These are phyloP conservation scores for Aspergillus panamensis DNA, from an alignment of 495 filamentous ascomycete species.

Conservation along the genomic window DNA sequence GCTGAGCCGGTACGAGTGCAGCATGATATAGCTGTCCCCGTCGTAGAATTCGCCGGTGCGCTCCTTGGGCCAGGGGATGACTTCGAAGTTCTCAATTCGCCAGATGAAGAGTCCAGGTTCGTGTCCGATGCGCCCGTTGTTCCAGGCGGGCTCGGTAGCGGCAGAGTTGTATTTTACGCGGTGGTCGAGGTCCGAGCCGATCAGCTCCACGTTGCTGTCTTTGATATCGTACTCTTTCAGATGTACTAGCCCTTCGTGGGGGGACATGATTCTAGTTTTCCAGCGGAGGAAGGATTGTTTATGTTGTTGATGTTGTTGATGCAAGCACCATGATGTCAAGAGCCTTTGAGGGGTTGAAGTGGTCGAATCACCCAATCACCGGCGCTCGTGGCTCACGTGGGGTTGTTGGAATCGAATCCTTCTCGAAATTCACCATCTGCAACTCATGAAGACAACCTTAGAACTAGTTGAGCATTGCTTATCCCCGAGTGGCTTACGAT, in stretches of 20 bases:
- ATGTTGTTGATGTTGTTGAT: too few relatives aligned
- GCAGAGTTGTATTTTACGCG: constrained; percentile 61
- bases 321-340: too few relatives aligned
- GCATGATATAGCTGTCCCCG: constrained; percentile 60
- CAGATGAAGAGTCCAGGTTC: constrained; percentile 52
- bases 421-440: too few relatives aligned
- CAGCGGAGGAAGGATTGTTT: too few relatives aligned
- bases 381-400: too few relatives aligned
- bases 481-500: too few relatives aligned
- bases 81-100: constrained; percentile 61
- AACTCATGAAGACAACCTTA: too few relatives aligned
- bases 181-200: constrained; percentile 58
- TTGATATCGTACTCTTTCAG: constrained; percentile 58
- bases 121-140: constrained; percentile 46
- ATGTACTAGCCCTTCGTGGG: constrained; percentile 54
- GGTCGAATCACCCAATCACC: too few relatives aligned
- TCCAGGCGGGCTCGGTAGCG: constrained; percentile 59
- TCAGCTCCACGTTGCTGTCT: constrained; percentile 60
- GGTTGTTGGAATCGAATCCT: too few relatives aligned
- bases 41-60: constrained; percentile 56
- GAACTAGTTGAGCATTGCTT: too few relatives aligned
- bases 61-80: constrained; percentile 54
- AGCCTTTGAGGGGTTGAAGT: too few relatives aligned
- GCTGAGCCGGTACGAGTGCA: constrained; percentile 52
- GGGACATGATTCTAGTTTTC: constrained; percentile 46